These are phyloP conservation scores for Aspergillus pseudoglaucus DNA, from an alignment of 2,329 filamentous ascomycete species.

Conservation along the genomic window DNA sequence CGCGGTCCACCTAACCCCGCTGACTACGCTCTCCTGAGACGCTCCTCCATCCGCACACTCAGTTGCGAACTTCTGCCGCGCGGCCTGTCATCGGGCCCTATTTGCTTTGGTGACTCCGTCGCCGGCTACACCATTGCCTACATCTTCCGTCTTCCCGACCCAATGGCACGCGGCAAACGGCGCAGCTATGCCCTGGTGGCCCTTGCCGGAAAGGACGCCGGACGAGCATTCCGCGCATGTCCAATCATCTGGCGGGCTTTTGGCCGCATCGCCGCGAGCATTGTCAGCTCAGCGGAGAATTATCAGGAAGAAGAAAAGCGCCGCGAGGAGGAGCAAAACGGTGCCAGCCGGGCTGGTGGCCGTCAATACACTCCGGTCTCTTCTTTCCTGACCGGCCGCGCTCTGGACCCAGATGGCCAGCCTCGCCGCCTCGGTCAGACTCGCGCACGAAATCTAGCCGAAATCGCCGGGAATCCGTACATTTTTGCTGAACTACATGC, in stretches of 20 bases:
- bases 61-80: slow-evolving; percentile 52
- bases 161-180: slow-evolving; percentile 50
- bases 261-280: slow-evolving; percentile 47
- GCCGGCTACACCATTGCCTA: slow-evolving; percentile 55
- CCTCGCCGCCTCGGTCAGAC: slow-evolving; percentile 48
- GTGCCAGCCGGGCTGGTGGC: slow-evolving; percentile 17
- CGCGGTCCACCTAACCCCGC: slow-evolving; percentile 49
- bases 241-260: slow-evolving; percentile 49
- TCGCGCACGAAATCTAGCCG: slow-evolving; percentile 50
- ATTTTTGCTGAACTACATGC: slow-evolving; percentile 54
- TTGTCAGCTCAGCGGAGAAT: slow-evolving; percentile 42
- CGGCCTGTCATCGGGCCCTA: slow-evolving; percentile 51
- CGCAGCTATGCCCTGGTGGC: slow-evolving; percentile 54
- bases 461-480: slow-evolving; percentile 53
- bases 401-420: slow-evolving; percentile 51
- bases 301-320: slow-evolving; percentile 40
- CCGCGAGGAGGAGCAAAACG: slow-evolving; percentile 32
- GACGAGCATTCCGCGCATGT: slow-evolving; percentile 41
- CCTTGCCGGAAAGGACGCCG: slow-evolving; percentile 48
- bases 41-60: slow-evolving; percentile 52
- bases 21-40: slow-evolving; percentile 50
- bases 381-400: slow-evolving; percentile 52
- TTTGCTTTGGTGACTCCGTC: slow-evolving; percentile 52
- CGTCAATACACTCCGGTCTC: slow-evolving; percentile 50
- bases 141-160: slow-evolving; percentile 53